Evolutionary conservation across 805 yeast genomes (phyloP), one percentile per base, ranked within the genome.

Genomic region (Babjeviella inositovora): DNA sequence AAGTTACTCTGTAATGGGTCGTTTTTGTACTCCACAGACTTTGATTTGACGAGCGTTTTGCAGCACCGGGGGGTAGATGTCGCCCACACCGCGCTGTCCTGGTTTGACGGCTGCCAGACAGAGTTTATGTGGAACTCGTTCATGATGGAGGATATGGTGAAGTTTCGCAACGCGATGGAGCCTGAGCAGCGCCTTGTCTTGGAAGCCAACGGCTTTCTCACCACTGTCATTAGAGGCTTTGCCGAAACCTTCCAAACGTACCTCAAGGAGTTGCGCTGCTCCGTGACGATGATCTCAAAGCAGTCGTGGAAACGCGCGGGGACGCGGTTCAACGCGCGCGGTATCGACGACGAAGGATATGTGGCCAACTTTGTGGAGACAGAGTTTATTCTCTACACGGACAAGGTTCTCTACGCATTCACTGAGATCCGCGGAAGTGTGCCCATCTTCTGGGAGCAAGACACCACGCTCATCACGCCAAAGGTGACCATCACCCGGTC

Each of bases 241-340:
- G 95, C 97, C 0, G 79, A 80, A 32, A 79, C 96, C 0, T 56
- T 64, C 21, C 47, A 53, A 3, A 42, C 70, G 1, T 38, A 44
- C 22, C 37, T 58, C 15, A 43, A 45, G 11, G 42, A 41, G 13
- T 34, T 49, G 14, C 44, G 47, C 5, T 70, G 63, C 10, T 45
- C 63, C 2, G 47, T 85, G 29, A 76, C 97, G 0, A 63, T 87
- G 11, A 70, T 90, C 10, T 85, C 96, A 1, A 77, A 90, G 35
- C 97, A 87, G 45, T 77, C 93, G n/a, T 90, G 97, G 82, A 73
- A 73, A 41, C 57, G 97, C 28, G 98, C 99, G 2, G 99, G 99
- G 4, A 92, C 99, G 0, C 61, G 99, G 35, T 90, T 70, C 48
- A 80, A 81, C 45, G 85, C 93, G 4, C 63, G 99, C 45, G 99